Evolutionary conservation across 371 early-diverging fungal species (phyloP).

Genomic region (Choanephora cucurbitarum): DNA sequence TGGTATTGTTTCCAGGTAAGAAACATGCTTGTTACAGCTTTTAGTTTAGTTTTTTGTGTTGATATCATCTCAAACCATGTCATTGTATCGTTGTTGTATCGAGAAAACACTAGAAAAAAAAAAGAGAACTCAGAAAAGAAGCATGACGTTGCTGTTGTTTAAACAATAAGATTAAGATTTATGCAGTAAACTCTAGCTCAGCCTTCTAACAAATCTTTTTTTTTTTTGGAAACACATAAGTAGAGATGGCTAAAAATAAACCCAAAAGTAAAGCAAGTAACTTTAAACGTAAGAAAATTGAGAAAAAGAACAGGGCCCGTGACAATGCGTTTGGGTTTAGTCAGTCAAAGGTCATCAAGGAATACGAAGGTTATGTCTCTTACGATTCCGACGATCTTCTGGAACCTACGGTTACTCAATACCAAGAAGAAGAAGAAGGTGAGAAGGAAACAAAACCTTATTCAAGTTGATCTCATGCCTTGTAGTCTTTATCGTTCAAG

Average conservation of each 20-base stretch:
- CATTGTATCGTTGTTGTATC: too few relatives aligned
- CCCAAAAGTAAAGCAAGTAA: slow-evolving; percentile 7
- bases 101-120: too few relatives aligned
- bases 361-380: not conserved
- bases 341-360: not conserved
- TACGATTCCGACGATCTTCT: not conserved
- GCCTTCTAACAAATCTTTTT: not conserved
- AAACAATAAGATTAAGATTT: too few relatives aligned
- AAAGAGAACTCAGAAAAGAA: too few relatives aligned
- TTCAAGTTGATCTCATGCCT: not conserved
- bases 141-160: too few relatives aligned
- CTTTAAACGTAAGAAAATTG: not conserved
- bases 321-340: slow-evolving; percentile 10
- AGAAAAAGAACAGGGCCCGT: slow-evolving; percentile 2
- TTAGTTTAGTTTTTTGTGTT: too few relatives aligned
- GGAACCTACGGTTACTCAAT: not conserved
- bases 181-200: too few relatives aligned
- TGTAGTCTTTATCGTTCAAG: slow-evolving; percentile 5
- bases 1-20: too few relatives aligned
- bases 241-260: not conserved
- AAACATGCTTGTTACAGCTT: too few relatives aligned
- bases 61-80: too few relatives aligned
- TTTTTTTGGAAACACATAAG: not conserved
- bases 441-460: too few relatives aligned
- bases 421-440: slow-evolving; percentile 15